Evolutionary conservation across 2,329 filamentous ascomycete species (phyloP), one percentile per base, ranked within the genome.

Genomic region (Xylariomycetidae sp.): DNA sequence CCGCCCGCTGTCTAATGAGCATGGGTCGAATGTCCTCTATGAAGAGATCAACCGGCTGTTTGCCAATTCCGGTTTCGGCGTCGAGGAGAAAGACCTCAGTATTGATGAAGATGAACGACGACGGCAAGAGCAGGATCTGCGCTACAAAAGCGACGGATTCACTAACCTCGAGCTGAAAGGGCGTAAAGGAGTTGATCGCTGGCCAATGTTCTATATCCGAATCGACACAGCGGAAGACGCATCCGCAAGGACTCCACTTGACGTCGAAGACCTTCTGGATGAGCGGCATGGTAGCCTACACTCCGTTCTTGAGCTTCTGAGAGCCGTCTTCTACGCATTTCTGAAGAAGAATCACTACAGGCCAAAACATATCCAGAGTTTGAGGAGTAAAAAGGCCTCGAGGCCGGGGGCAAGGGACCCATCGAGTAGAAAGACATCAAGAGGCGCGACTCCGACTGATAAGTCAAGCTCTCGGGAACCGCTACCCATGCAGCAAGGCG

Each of bases 171-270:
- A 78, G 37, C 45, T 73, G 23, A 76, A 67, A 49, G 58, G 60
- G 10, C 70, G 67, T 26, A 90, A 85, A 52, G 70, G 78, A 0
- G 64, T 89, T 8, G 87, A 95, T 49, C 74, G 77, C 31, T 92
- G 86, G 79, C 88, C 90, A 0, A 90, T 90, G 79, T 96, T 95
- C 49, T 83, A 80, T 47, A 61, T 96, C n/a, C 76, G 76, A 18
- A 73, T 95, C 22, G 61, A 67, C 2, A 49, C 71, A 24, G 36
- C 25, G 8, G 38, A 40, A 14, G 22, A 26, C 17, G 29, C 10
- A 9, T 37, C 34, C 34, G 15, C 34, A 29, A 28, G 35, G 13
- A 32, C 37, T 9, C 39, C 49, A 12, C 31, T 35, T 2, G 56
- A 59, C n/a, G 18, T 57, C 2, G 58, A 65, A n/a, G 55, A 59